phyloP scores from a whole-genome alignment of 2,329 filamentous ascomycete genomes.

The Orbilia oligospora region DNA sequence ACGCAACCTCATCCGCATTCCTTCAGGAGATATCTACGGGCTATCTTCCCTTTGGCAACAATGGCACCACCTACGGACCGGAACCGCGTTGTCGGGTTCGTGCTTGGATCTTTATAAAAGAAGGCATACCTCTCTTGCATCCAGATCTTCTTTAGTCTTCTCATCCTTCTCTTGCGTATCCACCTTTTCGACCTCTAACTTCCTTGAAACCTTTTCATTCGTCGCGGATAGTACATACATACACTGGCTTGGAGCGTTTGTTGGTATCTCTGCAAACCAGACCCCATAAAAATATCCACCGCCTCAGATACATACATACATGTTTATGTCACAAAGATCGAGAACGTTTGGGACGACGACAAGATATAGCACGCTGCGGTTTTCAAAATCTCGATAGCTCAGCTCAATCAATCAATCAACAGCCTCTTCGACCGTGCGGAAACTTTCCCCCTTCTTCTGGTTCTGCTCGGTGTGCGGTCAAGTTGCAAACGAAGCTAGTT shows the following conservation, averaged over 20 bases:
- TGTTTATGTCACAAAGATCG: constrained; percentile 51
- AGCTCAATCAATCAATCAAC: constrained; percentile 17
- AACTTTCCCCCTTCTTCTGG: constrained; percentile 38
- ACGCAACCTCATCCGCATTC: constrained; percentile 61
- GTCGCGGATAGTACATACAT: constrained; percentile 28
- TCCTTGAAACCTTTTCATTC: constrained; percentile 19
- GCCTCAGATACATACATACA: constrained; percentile 10
- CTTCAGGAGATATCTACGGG: constrained; percentile 61
- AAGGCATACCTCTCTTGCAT: constrained; percentile 48
- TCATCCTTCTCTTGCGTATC: constrained; percentile 48
- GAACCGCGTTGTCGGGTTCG: constrained; percentile 61
- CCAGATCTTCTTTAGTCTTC: constrained; percentile 35
- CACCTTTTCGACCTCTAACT: constrained; percentile 49
- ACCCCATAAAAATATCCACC: constrained; percentile 25
- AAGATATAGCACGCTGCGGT: constrained; percentile 46
- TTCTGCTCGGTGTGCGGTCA: constrained; percentile 45
- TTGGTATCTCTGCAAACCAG: constrained; percentile 37
- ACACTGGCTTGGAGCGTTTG: constrained; percentile 21
- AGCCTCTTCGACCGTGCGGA: constrained; percentile 38
- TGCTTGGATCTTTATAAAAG: constrained; percentile 60
- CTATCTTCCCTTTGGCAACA: constrained; percentile 59
- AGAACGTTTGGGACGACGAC: constrained; percentile 56
- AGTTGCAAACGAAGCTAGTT: constrained; percentile 56
- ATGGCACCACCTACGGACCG: constrained; percentile 61
- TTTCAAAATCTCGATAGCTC: constrained; percentile 46